Percentiles rank a stretch among this genome's conserved stretches.
Conservation (phyloP, 257 asterid species). For the Apocynum venetum region DNA sequence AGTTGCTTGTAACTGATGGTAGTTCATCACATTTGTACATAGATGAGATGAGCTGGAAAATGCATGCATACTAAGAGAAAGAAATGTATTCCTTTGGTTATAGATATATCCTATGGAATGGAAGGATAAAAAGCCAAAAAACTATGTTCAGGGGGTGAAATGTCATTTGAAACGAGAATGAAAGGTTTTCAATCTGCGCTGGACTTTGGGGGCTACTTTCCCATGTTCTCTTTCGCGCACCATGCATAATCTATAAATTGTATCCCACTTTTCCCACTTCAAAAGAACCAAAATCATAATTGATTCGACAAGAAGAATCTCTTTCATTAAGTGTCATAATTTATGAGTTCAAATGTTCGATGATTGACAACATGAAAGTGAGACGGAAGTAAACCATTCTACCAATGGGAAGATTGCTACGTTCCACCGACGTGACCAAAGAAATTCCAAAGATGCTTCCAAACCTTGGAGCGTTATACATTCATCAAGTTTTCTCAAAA, state of each 20-base stretch:
- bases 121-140: not conserved
- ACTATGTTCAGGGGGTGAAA: not conserved
- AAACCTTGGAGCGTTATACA: no score
- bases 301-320: not conserved
- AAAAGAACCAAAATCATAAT: not conserved
- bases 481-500: no score
- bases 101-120: not conserved
- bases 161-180: not conserved
- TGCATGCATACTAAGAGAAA: not conserved
- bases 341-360: not conserved
- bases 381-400: no score
- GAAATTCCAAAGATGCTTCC: no score
- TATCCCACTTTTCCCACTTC: not conserved
- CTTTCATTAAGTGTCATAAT: not conserved
- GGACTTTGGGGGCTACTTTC: not conserved
- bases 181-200: not conserved
- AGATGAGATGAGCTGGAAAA: not conserved
- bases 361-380: not conserved
- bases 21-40: conserved; percentile 11
- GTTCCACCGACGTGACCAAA: no score
- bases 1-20: conserved; percentile 10
- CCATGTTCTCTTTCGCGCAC: not conserved
- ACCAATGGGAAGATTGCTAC: not conserved
- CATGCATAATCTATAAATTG: no score
- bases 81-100: not conserved